These are phyloP conservation scores for Cutaneotrichosporon sp. DNA, from an alignment of 1,284 basidiomycete genomes.

Conservation along the genomic window DNA sequence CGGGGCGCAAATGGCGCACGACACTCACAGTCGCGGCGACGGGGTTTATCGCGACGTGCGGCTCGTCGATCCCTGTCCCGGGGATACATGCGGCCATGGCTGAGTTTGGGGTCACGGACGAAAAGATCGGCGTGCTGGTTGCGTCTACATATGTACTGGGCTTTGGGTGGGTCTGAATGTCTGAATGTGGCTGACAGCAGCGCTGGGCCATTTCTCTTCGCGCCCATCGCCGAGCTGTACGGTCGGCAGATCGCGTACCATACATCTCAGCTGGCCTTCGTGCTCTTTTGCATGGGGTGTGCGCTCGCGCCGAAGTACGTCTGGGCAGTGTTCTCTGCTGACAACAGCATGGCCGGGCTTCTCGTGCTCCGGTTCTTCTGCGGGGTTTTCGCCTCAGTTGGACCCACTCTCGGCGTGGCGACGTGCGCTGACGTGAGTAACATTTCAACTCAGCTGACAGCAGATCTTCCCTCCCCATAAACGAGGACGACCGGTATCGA, in stretches of 20 bases:
- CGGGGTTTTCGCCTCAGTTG: slow-evolving; percentile 41
- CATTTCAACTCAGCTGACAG: background rate
- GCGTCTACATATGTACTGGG: slow-evolving; percentile 43
- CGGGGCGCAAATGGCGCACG: slow-evolving; percentile 29
- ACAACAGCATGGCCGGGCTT: slow-evolving; percentile 33
- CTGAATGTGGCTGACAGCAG: slow-evolving; percentile 19
- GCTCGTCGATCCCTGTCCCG: slow-evolving; percentile 43
- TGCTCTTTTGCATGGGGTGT: slow-evolving; percentile 41
- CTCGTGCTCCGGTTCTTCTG: slow-evolving; percentile 44
- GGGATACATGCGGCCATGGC: slow-evolving; percentile 31
- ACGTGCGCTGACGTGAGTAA: slow-evolving; percentile 44
- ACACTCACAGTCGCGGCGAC: slow-evolving; percentile 37
- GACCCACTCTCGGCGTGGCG: slow-evolving; percentile 45
- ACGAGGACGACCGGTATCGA: slow-evolving; percentile 39
- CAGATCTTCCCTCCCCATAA: slow-evolving; percentile 40
- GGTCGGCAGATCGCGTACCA: slow-evolving; percentile 49
- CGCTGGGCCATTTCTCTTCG: slow-evolving; percentile 50
- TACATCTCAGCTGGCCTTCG: slow-evolving; percentile 30
- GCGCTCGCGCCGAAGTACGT: slow-evolving; percentile 39
- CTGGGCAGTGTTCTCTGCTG: background rate
- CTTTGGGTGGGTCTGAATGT: slow-evolving; percentile 31
- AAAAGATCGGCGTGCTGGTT: slow-evolving; percentile 40
- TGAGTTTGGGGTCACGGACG: slow-evolving; percentile 34
- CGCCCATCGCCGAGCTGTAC: slow-evolving; percentile 50
- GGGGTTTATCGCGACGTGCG: slow-evolving; percentile 43